These are phyloP conservation scores for Maudiozyma serrabonitensis DNA, from an alignment of 805 yeast genomes.

Conservation along the genomic window DNA sequence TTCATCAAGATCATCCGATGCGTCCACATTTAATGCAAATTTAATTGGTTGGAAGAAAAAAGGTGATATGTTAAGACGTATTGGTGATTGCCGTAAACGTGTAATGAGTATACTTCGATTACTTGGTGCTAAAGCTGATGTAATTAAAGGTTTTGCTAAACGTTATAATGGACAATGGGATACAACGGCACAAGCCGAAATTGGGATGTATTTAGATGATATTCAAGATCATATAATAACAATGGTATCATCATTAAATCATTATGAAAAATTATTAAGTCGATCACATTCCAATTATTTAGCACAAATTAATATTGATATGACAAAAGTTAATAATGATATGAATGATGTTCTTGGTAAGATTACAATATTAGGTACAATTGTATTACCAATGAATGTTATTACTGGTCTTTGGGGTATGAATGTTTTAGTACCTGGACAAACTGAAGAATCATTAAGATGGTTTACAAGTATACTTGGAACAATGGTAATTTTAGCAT, in stretches of 20 bases:
- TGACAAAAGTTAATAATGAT: slow-evolving; percentile 94
- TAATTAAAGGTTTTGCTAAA: slow-evolving; percentile 90
- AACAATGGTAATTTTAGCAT: slow-evolving; percentile 40
- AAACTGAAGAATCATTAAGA: slow-evolving; percentile 44
- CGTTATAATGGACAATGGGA: slow-evolving; percentile 81
- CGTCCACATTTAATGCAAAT: slow-evolving; percentile 32
- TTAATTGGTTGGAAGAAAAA: slow-evolving; percentile 74
- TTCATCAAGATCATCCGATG: slow-evolving; percentile 26
- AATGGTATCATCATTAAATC: slow-evolving; percentile 91
- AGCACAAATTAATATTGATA: slow-evolving; percentile 94
- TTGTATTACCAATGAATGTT: slow-evolving; percentile 88
- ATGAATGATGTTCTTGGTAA: slow-evolving; percentile 94
- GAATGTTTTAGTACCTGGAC: slow-evolving; percentile 97
- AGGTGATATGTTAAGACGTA: slow-evolving; percentile 89
- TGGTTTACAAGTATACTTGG: slow-evolving; percentile 55
- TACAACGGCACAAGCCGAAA: slow-evolving; percentile 70
- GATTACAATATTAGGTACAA: slow-evolving; percentile 87
- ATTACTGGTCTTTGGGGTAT: slow-evolving; percentile 98
- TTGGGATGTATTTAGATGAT: slow-evolving; percentile 91
- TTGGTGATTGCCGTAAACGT: slow-evolving; percentile 89
- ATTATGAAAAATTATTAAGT: slow-evolving; percentile 86
- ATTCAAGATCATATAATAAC: slow-evolving; percentile 96
- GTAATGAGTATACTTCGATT: slow-evolving; percentile 85
- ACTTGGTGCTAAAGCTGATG: slow-evolving; percentile 90
- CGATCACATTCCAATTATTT: slow-evolving; percentile 92